Evolutionary conservation across 768 basidiomycete species (phyloP), one percentile per base, ranked within the genome.

Genomic region (Termitomyces sp.): DNA sequence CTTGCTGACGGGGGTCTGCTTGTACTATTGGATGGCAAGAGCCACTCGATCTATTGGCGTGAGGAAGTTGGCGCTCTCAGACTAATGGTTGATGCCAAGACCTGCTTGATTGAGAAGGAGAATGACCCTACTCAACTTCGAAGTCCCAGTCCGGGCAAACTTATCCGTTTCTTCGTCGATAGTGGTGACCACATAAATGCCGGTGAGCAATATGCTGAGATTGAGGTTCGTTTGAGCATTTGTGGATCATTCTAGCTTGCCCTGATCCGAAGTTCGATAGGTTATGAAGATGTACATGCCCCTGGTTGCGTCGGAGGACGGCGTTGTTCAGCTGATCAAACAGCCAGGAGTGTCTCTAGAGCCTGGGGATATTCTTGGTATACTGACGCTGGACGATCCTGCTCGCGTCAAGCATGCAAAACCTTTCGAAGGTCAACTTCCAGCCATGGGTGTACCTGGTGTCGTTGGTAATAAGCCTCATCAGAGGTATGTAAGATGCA

Each of bases 251-350:
- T 28, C 40, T 6, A 52, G 5, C 14, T 58, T 55, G 42, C 0
- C 19, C 23, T 42, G 45, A 58, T 11, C 30, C 43, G 41, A 32
- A 47, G 35, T 21, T 46, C 40, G 57, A 6, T 53, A 89, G 88
- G 91, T 93, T 59, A 95, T 97, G 94, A 98, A 99, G 78, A 99
- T 98, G 97, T 97, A 97, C 73, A 97, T 99, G 96, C 94, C 94
- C 3, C 83, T 99, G 54, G 85, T 92, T 54, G 94, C 94, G 5
- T 83, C 89, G 3, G 97, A 99, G 70, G 93, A 96, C 69, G 97
- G 97, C 65, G 80, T 88, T 45, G 87, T 95, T 17, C 94, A 96
- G 65, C 85, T 98, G 65, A 92, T 98, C 72, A 99, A 98, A 74
- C 97, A 99, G 70, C 92, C 97, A 55, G 97, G 97, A 65, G 92